phyloP scores from a whole-genome alignment of 768 basidiomycete species.

The Trametes cingulata region DNA sequence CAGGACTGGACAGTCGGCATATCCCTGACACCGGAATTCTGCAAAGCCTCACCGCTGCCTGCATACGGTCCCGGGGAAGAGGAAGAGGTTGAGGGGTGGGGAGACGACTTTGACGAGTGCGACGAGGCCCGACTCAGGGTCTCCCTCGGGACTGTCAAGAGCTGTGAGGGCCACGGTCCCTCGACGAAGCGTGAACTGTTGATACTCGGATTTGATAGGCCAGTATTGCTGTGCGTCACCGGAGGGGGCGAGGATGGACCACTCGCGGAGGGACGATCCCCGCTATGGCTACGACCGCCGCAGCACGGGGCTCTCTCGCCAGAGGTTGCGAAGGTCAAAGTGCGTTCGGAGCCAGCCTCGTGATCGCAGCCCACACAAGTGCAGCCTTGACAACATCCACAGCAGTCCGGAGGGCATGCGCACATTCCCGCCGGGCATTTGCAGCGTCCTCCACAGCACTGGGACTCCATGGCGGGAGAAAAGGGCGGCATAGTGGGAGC shows the following conservation, averaged over 20 bases:
- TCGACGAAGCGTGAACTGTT: neutral
- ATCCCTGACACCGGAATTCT: neutral
- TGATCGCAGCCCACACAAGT: constrained; percentile 31
- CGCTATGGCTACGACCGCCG: constrained; percentile 6
- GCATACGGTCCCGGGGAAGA: constrained; percentile 7
- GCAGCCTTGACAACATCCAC: constrained; percentile 35
- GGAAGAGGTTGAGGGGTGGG: constrained; percentile 8
- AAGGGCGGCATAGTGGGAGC: constrained; percentile 20
- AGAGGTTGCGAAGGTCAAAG: constrained; percentile 33
- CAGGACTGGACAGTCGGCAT: neutral
- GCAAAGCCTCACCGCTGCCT: neutral
- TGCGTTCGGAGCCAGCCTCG: constrained; percentile 25
- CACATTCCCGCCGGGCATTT: constrained; percentile 36
- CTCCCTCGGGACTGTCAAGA: constrained; percentile 10
- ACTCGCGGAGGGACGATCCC: neutral
- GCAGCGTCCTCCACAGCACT: constrained; percentile 37
- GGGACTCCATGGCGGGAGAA: constrained; percentile 18
- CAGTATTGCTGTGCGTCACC: neutral
- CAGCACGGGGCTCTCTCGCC: constrained; percentile 38
- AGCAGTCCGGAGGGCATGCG: constrained; percentile 35
- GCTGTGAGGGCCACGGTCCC: neutral
- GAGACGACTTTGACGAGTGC: constrained; percentile 14
- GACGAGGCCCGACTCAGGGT: constrained; percentile 22
- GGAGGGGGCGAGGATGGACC: neutral
- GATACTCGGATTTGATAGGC: neutral